Evolutionary conservation across 805 yeast genomes (phyloP), one percentile per base, ranked within the genome.

Genomic region (Yarrowia bubula): DNA sequence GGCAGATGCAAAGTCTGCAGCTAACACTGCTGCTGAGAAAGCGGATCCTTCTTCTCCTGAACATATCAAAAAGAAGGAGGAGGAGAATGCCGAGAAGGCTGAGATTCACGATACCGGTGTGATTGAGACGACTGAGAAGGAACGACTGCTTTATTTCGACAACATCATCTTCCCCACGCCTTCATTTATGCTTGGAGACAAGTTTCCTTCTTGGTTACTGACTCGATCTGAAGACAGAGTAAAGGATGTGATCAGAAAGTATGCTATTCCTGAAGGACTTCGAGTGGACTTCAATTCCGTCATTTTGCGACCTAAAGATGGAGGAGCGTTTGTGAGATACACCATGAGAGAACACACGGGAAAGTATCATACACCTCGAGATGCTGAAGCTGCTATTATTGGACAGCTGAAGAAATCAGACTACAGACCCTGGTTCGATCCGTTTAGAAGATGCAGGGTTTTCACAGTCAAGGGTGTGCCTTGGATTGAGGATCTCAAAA

Each of bases 401-500:
- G 72, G 69, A 71, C 80, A 74, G 70, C 82, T 69, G 65, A 77
- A 65, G 8, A 66, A 66, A 62, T 70, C 69, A 15, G 67, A 70
- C 1, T 62, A 66, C 22, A 67, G 72, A 1, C 70, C 74, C 2
- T 78, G 71, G 71, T 67, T 78, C 10, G 78, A 81, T 22, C 79
- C 78, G 64, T 70, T 84, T n/a, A 74, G 82, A 1, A 78, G 22
- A 75, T 65, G 88, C 87, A 1, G 77, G 78, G 66, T 87, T 82
- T 63, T 87, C 81, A 86, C 89, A 0, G 98, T 95, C 0, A 87
- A 88, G 70, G 99, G 99, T 67, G 79, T 83, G 1, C 99, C 99
- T 0, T 93, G 98, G 97, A 88, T 95, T 67, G 98, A 93, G 76
- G 99, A 95, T 73, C 79, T 95, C 74, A 83, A 90, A 70, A 78